Evolutionary conservation across 495 filamentous ascomycete genomes (phyloP).

Genomic region (Neurospora pannonica): DNA sequence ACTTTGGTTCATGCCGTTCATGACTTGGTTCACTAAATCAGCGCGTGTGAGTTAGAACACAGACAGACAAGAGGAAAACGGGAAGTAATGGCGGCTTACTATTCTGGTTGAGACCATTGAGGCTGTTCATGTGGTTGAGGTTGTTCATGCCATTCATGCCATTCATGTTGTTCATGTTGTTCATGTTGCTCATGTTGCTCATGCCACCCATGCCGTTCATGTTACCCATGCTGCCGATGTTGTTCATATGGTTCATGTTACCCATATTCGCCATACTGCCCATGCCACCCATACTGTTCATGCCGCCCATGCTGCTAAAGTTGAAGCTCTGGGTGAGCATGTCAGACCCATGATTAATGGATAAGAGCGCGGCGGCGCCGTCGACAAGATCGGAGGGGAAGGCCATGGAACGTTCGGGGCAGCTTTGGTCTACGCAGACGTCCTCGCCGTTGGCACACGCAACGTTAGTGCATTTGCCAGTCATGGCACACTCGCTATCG

Average conservation of each 20-base stretch:
- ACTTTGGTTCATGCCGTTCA: constrained; percentile 9
- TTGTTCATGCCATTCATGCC: neutral
- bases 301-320: neutral
- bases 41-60: constrained; percentile 2
- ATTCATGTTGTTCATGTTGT: neutral
- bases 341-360: constrained; percentile 22
- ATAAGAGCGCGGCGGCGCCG: constrained; percentile 26
- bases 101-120: neutral
- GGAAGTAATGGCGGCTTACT: neutral
- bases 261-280: neutral
- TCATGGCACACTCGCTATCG: constrained; percentile 29
- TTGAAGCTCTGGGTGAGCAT: constrained; percentile 2
- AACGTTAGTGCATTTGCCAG: constrained; percentile 23
- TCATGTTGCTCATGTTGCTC: neutral
- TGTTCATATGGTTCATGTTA: neutral
- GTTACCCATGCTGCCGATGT: neutral
- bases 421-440: constrained; percentile 26
- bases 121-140: neutral
- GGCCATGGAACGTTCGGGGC: constrained; percentile 12
- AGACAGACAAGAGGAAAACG: neutral
- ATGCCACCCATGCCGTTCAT: neutral
- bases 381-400: constrained; percentile 15
- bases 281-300: neutral
- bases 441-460: constrained; percentile 24
- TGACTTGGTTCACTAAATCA: constrained; percentile 1